Evolutionary conservation across 345 rosid genomes (phyloP), one percentile per base, ranked within the genome.

Genomic region (Populus alba): DNA sequence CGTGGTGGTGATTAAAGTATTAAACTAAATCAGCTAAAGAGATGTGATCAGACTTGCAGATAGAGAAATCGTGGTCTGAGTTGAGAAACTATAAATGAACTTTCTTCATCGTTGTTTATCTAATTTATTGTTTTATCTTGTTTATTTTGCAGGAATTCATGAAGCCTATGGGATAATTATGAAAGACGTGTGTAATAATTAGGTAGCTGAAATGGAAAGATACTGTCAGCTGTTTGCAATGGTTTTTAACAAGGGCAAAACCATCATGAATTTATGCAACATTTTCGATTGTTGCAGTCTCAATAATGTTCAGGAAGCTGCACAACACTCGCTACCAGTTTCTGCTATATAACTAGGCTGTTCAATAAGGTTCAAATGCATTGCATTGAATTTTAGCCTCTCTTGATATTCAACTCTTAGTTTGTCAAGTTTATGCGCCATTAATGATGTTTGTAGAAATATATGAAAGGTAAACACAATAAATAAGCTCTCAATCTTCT

Each of bases 81-180:
- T 15, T 45, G 51, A 13, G 51, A 59, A 59, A 22, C 65, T 59
- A 59, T 45, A 4, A 18, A 59, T 59, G 65, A 59, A n/a, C 18
- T 71, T 27, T 27, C 1, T 16, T 33, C 45, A 5, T 18, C 18
- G 51, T 37, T 13, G 20, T 61, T n/a, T 16, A 17, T 63, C 17
- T 63, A 23, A 63, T 27, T 23, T 27, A 12, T 63, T n/a, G n/a
- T 35, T 66, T 75, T 0, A 11, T 23, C 55, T 37, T 37, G 39
- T 17, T 67, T 67, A 43, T 59, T 15, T 67, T 85, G 71, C 88
- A 85, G 90, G 84, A 75, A 80, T 75, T 77, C 72, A 72, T 66
- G 72, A 76, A 67, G 80, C 79, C 71, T 47, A 53, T 23, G 22
- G 38, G 66, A 80, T 51, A 63, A 41, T 45, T 12, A 73, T 71